Evolutionary conservation across 2,329 filamentous ascomycete species (phyloP).

Genomic region (Xylariaceae sp.): DNA sequence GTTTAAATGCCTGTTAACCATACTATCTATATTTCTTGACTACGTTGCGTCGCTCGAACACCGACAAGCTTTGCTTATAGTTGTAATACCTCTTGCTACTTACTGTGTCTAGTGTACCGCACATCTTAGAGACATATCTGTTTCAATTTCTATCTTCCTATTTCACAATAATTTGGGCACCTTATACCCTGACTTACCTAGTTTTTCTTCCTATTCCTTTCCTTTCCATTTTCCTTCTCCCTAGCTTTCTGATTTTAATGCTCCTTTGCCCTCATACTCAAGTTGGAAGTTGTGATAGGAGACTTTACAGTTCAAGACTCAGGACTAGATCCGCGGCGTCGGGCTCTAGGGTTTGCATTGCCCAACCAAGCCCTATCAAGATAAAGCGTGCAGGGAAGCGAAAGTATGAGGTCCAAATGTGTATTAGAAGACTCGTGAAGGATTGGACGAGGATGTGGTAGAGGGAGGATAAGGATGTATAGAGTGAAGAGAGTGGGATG

Average conservation of each 20-base stretch:
- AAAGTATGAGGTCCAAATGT: not conserved
- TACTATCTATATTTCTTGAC: too few species aligned
- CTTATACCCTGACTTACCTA: too few species aligned
- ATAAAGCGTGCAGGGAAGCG: not conserved
- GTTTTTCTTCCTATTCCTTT: too few species aligned
- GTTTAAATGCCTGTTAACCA: too few species aligned
- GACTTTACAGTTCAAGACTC: not conserved
- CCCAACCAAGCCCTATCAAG: constrained; percentile 4
- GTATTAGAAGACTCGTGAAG: not conserved
- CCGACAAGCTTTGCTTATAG: too few species aligned
- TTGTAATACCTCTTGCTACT: too few species aligned
- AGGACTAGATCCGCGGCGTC: constrained; percentile 14
- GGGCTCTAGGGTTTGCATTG: constrained; percentile 1
- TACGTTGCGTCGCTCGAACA: too few species aligned
- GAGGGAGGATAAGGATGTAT: not conserved
- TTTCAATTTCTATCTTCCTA: too few species aligned
- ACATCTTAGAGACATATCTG: too few species aligned
- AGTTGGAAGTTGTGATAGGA: too few species aligned
- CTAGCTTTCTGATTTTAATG: not conserved
- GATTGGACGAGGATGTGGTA: not conserved
- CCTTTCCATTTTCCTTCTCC: not conserved
- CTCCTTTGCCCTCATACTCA: not conserved
- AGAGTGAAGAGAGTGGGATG: not conserved
- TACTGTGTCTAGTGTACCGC: too few species aligned
- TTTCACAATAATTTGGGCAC: too few species aligned